Base-by-base conservation (phyloP, 2,329 filamentous ascomycete genomes). In the Paraphoma sp. region DNA sequence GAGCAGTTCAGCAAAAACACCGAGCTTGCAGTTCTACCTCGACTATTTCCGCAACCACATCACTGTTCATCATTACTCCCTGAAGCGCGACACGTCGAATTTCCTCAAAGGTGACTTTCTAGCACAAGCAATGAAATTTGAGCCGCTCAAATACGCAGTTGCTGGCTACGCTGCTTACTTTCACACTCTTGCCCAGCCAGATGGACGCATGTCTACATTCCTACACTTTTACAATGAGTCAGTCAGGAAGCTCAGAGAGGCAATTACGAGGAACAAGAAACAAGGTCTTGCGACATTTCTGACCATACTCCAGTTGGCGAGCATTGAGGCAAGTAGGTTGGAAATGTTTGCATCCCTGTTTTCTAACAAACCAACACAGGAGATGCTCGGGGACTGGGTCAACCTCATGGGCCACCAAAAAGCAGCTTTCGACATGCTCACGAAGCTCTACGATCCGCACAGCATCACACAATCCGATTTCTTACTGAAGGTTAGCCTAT, bases 361-460 rank as follows among this genome's bases (percentile, higher is more conserved):
- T 28, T 47, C 64, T 68, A 42, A 68, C 48, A 48, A 48, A 47
- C 47, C 17, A 53, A 49, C 28, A 49, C 68, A 97, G 92, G 95
- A 98, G 78, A 96, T 93, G 68, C 83, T 98, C 45, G 95, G 95
- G 11, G 95, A 99, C 73, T 98, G 93, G 93, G 87, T 96, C 51
- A 97, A 96, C 68, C 82, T 98, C 14, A 89, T 95, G 77, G 91
- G 93, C 18, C 95, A 98, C 73, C 93, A 97, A 74, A 92, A 90
- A 72, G 95, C 94, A 10, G 95, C 95, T 0, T 87, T 90, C 70
- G 87, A 92, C 61, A 89, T 98, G 67, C 80, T 98, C 45, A 89
- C 84, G 1, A 86, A 89, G 43, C 79, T 97, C 0, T 93, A 92
- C 72, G 92, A 88, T 0, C 91, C 92, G 0, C 82, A 93, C 59